Evolutionary conservation across 257 asterid genomes (phyloP).

Genomic region (Solanum microdontum): DNA sequence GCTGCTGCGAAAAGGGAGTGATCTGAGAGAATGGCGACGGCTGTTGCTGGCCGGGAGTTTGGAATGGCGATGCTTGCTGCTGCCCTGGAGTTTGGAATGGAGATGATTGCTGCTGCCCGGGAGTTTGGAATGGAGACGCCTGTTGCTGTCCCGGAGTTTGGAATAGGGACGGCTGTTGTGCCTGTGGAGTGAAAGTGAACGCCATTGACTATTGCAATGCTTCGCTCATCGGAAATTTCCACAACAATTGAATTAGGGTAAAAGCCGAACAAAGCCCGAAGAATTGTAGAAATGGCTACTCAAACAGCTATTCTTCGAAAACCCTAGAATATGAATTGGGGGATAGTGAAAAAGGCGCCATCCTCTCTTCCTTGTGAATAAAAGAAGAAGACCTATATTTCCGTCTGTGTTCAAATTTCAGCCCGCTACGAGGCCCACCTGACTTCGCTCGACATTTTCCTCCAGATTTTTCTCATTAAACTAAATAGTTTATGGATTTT

Average conservation of each 20-base stretch:
- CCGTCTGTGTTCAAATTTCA: background rate
- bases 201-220: conserved; percentile 26
- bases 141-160: conserved; percentile 33
- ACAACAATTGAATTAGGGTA: background rate
- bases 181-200: conserved; percentile 49
- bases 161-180: conserved; percentile 31
- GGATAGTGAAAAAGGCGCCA: conserved; percentile 38
- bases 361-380: background rate
- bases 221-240: background rate
- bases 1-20: conserved; percentile 15
- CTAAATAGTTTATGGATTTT: background rate
- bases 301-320: conserved; percentile 3
- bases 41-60: conserved; percentile 11
- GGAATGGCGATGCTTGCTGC: conserved; percentile 12
- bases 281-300: background rate
- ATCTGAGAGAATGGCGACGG: conserved; percentile 22
- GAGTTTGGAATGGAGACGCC: conserved; percentile 19
- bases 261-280: background rate
- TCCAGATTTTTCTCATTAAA: background rate
- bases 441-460: background rate
- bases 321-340: conserved; percentile 31
- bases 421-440: background rate
- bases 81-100: conserved; percentile 24
- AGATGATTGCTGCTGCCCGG: conserved; percentile 22
- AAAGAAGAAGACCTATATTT: background rate